Percentiles rank a stretch among this genome's conserved stretches.
Conservation (phyloP, 2,329 filamentous ascomycete genomes). For the Didymella glomerata region DNA sequence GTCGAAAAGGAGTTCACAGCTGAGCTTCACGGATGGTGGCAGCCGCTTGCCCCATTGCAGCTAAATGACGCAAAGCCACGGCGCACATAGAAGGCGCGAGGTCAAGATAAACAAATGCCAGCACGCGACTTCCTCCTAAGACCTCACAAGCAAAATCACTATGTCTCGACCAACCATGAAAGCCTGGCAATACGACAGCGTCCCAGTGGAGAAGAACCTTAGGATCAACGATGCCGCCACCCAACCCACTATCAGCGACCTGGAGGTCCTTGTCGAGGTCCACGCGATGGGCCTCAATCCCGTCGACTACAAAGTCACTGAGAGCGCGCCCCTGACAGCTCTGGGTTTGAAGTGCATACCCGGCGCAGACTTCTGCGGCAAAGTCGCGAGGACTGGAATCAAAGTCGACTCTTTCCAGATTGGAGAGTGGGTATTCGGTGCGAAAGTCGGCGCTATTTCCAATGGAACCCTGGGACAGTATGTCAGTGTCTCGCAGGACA, state of each 20-base stretch:
- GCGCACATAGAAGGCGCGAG: conserved; percentile 7
- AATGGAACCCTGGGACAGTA: conserved; percentile 53
- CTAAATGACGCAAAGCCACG: conserved; percentile 21
- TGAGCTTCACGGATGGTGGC: conserved; percentile 7
- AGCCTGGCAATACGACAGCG: conserved; percentile 65
- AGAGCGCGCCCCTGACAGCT: conserved; percentile 50
- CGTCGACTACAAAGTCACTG: conserved; percentile 70
- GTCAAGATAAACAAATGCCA: conserved; percentile 5
- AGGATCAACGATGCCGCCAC: conserved; percentile 57
- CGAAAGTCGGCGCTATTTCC: conserved; percentile 37
- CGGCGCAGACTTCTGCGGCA: conserved; percentile 63
- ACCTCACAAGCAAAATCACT: neutral
- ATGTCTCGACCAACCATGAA: conserved; percentile 58
- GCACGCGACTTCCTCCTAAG: neutral
- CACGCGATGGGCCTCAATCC: conserved; percentile 66
- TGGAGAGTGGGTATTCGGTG: conserved; percentile 54
- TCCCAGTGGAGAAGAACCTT: conserved; percentile 63
- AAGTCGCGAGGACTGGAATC: conserved; percentile 52
- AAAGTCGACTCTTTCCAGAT: conserved; percentile 41
- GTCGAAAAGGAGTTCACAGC: neutral
- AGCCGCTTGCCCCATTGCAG: conserved; percentile 16
- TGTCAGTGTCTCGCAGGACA: conserved; percentile 36
- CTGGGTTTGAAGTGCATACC: conserved; percentile 53
- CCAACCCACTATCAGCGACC: conserved; percentile 46
- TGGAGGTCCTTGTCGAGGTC: conserved; percentile 65